A percentile compares a stretch with the other conserved stretches of the same genome.
These are phyloP conservation scores for Coniosporium apollinis DNA, from an alignment of 495 filamentous ascomycete genomes.

Conservation along the genomic window DNA sequence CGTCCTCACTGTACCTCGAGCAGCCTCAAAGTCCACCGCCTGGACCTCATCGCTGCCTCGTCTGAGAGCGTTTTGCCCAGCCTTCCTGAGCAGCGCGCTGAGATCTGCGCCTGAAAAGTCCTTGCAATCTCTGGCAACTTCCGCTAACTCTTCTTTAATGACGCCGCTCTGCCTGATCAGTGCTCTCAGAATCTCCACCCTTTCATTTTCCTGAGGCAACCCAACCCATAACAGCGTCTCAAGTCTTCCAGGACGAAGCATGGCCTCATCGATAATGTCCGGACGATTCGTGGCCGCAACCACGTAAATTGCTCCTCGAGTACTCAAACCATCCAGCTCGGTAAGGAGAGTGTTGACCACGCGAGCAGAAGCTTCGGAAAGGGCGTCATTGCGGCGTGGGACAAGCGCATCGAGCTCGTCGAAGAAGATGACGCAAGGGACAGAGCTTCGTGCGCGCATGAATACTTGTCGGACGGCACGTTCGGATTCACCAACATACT, in stretches of 20 bases:
- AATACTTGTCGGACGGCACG: slow-evolving; percentile 88
- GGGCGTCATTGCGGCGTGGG: slow-evolving; percentile 62
- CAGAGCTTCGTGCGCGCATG: slow-evolving; percentile 63
- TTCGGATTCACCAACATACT: slow-evolving; percentile 87
- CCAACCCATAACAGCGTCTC: slow-evolving; percentile 85
- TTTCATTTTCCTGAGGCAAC: slow-evolving; percentile 59
- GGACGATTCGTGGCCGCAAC: slow-evolving; percentile 90
- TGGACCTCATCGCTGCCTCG: slow-evolving; percentile 22
- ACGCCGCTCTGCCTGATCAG: slow-evolving; percentile 47
- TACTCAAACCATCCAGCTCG: slow-evolving; percentile 76
- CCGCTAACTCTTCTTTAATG: slow-evolving; percentile 28
- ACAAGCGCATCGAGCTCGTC: slow-evolving; percentile 92
- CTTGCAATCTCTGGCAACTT: slow-evolving; percentile 57
- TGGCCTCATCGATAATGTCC: slow-evolving; percentile 91
- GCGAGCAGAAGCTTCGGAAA: slow-evolving; percentile 67
- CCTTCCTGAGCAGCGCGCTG: slow-evolving; percentile 55
- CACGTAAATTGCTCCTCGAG: slow-evolving; percentile 77
- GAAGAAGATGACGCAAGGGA: slow-evolving; percentile 94
- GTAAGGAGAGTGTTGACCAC: slow-evolving; percentile 96
- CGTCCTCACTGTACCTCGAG: slow-evolving; percentile 51
- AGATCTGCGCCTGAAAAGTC: slow-evolving; percentile 87
- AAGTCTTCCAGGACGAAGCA: slow-evolving; percentile 80
- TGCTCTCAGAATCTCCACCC: slow-evolving; percentile 72
- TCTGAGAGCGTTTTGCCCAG: slow-evolving; percentile 59
- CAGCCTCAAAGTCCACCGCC: slow-evolving; percentile 55